Percentiles rank a stretch among this genome's conserved stretches.
Conservation (phyloP, 352 stramenopile species). For the Phytopythium kandeliae region DNA sequence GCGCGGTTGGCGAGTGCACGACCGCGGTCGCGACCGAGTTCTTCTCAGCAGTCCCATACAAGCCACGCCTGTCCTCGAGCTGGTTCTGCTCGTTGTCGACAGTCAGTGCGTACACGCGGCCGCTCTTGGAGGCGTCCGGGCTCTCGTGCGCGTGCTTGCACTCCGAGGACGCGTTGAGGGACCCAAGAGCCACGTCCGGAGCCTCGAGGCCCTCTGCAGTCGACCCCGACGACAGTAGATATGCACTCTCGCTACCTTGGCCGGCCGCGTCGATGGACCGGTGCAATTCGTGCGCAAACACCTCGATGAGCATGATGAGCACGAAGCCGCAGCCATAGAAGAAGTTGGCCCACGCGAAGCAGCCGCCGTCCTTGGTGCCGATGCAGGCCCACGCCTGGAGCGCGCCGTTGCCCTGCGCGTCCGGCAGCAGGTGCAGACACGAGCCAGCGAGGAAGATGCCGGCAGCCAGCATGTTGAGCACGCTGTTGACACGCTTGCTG, state of each 20-base stretch:
- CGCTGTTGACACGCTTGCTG: slow-evolving; percentile 35
- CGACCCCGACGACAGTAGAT: not conserved
- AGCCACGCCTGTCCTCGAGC: not conserved
- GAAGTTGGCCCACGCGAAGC: slow-evolving; percentile 76
- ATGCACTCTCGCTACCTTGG: slow-evolving; percentile 18
- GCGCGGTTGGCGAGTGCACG: not conserved
- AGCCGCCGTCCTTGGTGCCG: slow-evolving; percentile 28
- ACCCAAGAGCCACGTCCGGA: not conserved
- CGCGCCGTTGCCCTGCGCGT: slow-evolving; percentile 61
- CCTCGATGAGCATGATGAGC: slow-evolving; percentile 67
- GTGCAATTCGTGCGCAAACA: slow-evolving; percentile 58
- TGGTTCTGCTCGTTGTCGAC: slow-evolving; percentile 1
- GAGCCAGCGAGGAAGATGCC: slow-evolving; percentile 79
- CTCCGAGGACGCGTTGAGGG: not conserved
- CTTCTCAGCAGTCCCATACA: slow-evolving; percentile 6
- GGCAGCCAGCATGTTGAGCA: slow-evolving; percentile 78
- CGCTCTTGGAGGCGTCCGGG: slow-evolving; percentile 1
- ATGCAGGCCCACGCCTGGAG: slow-evolving; percentile 44
- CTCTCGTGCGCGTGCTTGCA: not conserved
- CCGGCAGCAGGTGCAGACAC: slow-evolving; percentile 73
- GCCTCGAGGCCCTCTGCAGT: slow-evolving; percentile 2
- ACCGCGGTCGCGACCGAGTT: slow-evolving; percentile 5
- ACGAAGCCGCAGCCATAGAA: slow-evolving; percentile 77
- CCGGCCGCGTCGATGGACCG: slow-evolving; percentile 23
- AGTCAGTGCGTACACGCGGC: slow-evolving; percentile 2